A percentile compares a stretch with the other conserved stretches of the same genome.
Conservation (phyloP, 2,329 filamentous ascomycete species). For the Aspergillus latus region DNA sequence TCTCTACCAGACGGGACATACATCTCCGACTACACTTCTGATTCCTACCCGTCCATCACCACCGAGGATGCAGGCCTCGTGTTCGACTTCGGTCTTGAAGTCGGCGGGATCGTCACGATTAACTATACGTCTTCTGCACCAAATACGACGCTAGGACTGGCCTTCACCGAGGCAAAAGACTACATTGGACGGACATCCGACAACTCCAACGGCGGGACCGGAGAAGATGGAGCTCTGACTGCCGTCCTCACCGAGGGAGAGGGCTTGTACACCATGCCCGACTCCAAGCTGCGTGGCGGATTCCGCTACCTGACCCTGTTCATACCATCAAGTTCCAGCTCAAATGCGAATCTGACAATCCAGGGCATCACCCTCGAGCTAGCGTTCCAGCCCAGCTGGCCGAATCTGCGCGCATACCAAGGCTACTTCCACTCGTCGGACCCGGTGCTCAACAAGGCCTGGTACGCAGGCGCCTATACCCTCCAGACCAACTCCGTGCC, state of each 20-base stretch:
- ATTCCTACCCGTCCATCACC: background rate
- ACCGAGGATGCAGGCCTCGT: background rate
- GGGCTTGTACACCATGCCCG: background rate
- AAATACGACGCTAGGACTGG: background rate
- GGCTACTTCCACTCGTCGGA: constrained; percentile 54
- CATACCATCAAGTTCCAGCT: background rate
- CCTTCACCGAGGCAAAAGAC: background rate
- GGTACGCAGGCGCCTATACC: constrained; percentile 58
- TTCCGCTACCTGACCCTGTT: background rate
- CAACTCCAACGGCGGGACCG: background rate
- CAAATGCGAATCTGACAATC: background rate
- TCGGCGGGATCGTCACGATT: background rate
- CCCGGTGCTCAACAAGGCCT: constrained; percentile 55
- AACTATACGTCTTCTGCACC: background rate
- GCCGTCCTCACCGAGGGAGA: background rate
- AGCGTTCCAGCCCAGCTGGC: background rate
- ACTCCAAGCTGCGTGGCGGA: background rate
- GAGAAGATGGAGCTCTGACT: background rate
- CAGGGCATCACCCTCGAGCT: background rate
- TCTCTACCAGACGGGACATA: background rate
- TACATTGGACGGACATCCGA: background rate
- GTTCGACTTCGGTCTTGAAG: background rate
- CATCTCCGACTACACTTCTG: background rate
- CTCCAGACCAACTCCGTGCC: constrained; percentile 21
- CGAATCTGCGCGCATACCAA: constrained; percentile 47